Evolutionary conservation across 768 basidiomycete genomes (phyloP).

Genomic region (Termitomyces sp.): DNA sequence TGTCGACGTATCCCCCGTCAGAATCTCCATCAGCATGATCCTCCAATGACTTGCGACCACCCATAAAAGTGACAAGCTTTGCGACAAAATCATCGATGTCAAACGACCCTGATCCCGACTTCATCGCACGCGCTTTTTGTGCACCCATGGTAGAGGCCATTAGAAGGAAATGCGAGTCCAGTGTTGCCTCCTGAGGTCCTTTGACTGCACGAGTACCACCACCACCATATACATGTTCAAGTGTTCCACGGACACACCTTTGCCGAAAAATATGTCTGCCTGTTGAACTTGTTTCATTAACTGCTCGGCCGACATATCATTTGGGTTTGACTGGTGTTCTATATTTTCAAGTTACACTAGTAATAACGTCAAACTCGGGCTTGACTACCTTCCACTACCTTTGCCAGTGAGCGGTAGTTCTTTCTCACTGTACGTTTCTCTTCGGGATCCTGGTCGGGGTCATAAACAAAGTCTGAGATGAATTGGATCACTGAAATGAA

Average conservation of each 20-base stretch:
- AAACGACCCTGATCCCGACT: conserved; percentile 82
- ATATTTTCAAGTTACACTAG: background rate
- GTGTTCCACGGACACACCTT: conserved; percentile 35
- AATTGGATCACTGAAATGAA: background rate
- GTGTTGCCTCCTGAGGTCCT: conserved; percentile 81
- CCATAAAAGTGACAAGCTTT: conserved; percentile 72
- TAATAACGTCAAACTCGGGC: background rate
- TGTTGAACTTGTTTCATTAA: conserved; percentile 50
- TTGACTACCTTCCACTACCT: conserved; percentile 56
- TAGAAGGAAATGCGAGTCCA: conserved; percentile 81
- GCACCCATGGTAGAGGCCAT: conserved; percentile 76
- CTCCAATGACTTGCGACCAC: conserved; percentile 49
- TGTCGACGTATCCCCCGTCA: conserved; percentile 49
- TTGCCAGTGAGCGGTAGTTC: conserved; percentile 64
- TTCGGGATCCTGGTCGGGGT: conserved; percentile 82
- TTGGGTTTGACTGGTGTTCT: conserved; percentile 47
- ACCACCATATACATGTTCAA: background rate
- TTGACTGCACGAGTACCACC: conserved; percentile 41
- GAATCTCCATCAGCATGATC: conserved; percentile 39
- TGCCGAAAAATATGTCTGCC: conserved; percentile 59
- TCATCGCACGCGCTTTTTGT: conserved; percentile 87
- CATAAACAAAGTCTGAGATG: conserved; percentile 45
- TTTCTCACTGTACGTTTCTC: conserved; percentile 72
- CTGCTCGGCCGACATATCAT: conserved; percentile 51
- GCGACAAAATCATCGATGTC: conserved; percentile 89